Evolutionary conservation across 2,329 filamentous ascomycete species (phyloP).

Genomic region (Trichoderma oligosporum): DNA sequence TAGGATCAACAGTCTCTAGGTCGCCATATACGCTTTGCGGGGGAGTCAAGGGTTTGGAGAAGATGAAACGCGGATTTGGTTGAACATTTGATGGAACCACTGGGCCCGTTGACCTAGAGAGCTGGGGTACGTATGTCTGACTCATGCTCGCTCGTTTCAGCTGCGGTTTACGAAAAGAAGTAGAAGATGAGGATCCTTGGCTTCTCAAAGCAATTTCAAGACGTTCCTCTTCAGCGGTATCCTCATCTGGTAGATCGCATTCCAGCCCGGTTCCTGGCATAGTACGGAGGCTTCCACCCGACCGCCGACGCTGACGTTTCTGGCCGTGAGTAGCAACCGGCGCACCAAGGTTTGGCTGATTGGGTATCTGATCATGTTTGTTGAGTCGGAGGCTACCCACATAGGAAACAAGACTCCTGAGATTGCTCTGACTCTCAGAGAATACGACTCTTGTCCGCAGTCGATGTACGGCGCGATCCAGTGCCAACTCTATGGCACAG

Average conservation of each 20-base stretch:
- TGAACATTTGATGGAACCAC: conserved; percentile 20
- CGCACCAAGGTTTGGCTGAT: conserved; percentile 22
- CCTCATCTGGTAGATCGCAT: conserved; percentile 41
- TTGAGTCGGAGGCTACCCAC: conserved; percentile 30
- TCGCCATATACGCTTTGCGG: conserved; percentile 14
- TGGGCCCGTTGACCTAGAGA: conserved; percentile 18
- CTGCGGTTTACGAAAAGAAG: conserved; percentile 37
- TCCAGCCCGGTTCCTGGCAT: conserved; percentile 38
- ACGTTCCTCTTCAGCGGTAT: conserved; percentile 43
- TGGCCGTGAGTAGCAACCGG: conserved; percentile 32
- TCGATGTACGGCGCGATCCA: conserved; percentile 70
- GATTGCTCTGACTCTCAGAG: conserved; percentile 59
- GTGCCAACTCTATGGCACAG: conserved; percentile 80
- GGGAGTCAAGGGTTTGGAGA: conserved; percentile 35
- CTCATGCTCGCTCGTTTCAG: conserved; percentile 42
- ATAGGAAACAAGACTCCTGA: conserved; percentile 44
- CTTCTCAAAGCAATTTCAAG: conserved; percentile 39
- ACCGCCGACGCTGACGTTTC: conserved; percentile 45
- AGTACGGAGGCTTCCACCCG: conserved; percentile 47
- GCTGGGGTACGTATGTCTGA: conserved; percentile 34
- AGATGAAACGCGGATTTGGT: conserved; percentile 32
- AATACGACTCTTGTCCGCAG: conserved; percentile 67
- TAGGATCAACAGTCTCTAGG: neutral
- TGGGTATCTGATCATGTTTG: conserved; percentile 21
- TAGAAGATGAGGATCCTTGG: conserved; percentile 25